A percentile compares a stretch with the other conserved stretches of the same genome.
phyloP scores from a whole-genome alignment of 129 eudicot species.

The Artemisia annua region DNA sequence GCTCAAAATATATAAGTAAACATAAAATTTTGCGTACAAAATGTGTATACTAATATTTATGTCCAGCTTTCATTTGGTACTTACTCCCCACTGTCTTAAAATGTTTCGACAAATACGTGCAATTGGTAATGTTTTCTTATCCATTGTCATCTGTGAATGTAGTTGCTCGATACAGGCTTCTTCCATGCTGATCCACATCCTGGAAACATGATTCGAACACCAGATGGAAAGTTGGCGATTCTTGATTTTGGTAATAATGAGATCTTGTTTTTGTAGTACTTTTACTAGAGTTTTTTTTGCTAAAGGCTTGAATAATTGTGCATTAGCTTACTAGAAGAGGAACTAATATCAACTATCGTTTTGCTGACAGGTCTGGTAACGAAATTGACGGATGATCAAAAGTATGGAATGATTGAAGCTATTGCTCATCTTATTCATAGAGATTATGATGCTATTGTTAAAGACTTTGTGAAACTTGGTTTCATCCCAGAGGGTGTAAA shows the following conservation, averaged over 20 bases:
- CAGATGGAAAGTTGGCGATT: slow-evolving; percentile 97
- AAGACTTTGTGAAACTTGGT: slow-evolving; percentile 95
- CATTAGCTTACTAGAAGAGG: no score
- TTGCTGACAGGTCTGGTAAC: slow-evolving; percentile 77
- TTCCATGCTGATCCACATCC: slow-evolving; percentile 99
- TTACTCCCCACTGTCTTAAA: no score
- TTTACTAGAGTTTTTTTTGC: not conserved
- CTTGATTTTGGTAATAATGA: slow-evolving; percentile 86
- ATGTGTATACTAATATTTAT: not conserved
- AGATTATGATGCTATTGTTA: slow-evolving; percentile 93
- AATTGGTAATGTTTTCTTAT: slow-evolving; percentile 17
- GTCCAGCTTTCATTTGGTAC: slow-evolving; percentile 2
- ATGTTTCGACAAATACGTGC: no score
- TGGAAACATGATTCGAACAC: slow-evolving; percentile 97
- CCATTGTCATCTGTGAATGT: slow-evolving; percentile 34
- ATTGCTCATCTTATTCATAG: slow-evolving; percentile 98
- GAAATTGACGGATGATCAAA: slow-evolving; percentile 92
- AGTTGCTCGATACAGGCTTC: slow-evolving; percentile 99
- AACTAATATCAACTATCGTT: not conserved
- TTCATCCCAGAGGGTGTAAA: slow-evolving; percentile 95
- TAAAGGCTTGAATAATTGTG: slow-evolving; percentile 11
- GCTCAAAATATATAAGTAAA: not conserved
- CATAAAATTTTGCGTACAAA: not conserved
- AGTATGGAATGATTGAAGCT: slow-evolving; percentile 99
- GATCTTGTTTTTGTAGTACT: not conserved